A percentile compares a stretch with the other conserved stretches of the same genome.
Evolutionary conservation across 202 grass and related monocot genomes (phyloP).

Genomic region (Brachypodium distachyon): DNA sequence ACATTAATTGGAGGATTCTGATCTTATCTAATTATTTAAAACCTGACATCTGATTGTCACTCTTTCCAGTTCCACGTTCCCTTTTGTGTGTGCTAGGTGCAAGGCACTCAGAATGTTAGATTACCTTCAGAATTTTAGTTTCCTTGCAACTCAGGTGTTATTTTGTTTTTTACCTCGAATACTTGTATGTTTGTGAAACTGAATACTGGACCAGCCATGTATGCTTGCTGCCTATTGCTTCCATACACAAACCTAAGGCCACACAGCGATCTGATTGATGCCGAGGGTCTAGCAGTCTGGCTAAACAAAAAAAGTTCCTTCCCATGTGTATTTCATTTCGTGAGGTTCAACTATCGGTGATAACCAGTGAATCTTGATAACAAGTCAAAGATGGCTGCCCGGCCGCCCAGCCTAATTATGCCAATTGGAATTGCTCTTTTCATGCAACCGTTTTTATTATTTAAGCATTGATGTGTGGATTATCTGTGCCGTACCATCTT

Average conservation of each 20-base stretch:
- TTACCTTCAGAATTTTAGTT: not conserved
- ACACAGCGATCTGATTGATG: not conserved
- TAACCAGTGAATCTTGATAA: not conserved
- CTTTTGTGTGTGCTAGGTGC: not conserved
- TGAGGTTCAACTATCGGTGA: not conserved
- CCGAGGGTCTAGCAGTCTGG: not conserved
- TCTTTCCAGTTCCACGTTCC: not conserved
- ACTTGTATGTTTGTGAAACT: not conserved
- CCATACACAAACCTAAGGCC: not conserved
- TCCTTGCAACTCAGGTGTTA: not conserved
- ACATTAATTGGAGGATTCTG: not conserved
- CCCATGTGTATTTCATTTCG: not conserved
- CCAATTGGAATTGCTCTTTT: not conserved
- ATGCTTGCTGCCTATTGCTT: not conserved
- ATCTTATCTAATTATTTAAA: not conserved
- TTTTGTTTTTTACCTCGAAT: not conserved
- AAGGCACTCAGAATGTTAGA: not conserved
- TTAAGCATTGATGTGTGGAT: not conserved
- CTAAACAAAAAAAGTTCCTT: not conserved
- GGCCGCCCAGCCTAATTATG: not conserved
- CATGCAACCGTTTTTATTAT: not conserved
- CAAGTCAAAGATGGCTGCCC: constrained; percentile 25
- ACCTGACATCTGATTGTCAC: not conserved
- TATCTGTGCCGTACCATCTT: constrained; percentile 27
- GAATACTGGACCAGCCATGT: not conserved